These are phyloP conservation scores for Leccinum angustisporum DNA, from an alignment of 1,284 basidiomycete genomes.

Conservation along the genomic window DNA sequence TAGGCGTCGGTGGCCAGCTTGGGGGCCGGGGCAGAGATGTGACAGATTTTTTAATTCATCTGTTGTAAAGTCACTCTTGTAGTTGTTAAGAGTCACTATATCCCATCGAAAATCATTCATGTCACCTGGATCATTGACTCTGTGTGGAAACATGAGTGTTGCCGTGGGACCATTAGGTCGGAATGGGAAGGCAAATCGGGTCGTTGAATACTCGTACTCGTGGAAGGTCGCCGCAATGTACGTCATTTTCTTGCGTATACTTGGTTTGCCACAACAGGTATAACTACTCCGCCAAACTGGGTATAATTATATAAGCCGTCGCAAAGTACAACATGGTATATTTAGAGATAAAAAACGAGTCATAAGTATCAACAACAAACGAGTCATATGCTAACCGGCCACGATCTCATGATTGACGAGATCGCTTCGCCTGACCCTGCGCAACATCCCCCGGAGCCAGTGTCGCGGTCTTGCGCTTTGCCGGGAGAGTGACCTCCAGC, in stretches of 20 bases:
- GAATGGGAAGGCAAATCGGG: conserved; percentile 79
- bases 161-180: conserved; percentile 93
- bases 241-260: conserved; percentile 16
- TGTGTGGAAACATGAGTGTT: conserved; percentile 92
- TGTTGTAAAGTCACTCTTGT: conserved; percentile 49
- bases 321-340: too few relatives aligned
- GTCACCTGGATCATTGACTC: conserved; percentile 88
- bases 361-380: background rate
- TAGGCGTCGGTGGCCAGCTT: conserved; percentile 84
- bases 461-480: background rate
- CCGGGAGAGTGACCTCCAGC: background rate
- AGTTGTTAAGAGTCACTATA: conserved; percentile 9
- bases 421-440: background rate
- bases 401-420: background rate
- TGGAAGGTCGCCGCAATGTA: conserved; percentile 91
- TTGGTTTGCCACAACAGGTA: background rate
- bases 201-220: conserved; percentile 43
- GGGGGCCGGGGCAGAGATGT: conserved; percentile 68
- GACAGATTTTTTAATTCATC: conserved; percentile 90
- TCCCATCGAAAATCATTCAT: conserved; percentile 79
- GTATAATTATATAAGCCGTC: too few relatives aligned
- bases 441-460: background rate
- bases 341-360: background rate
- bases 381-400: background rate
- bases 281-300: conserved; percentile 55